Base-by-base conservation (phyloP, 257 asterid genomes). In the Misopates orontium region DNA sequence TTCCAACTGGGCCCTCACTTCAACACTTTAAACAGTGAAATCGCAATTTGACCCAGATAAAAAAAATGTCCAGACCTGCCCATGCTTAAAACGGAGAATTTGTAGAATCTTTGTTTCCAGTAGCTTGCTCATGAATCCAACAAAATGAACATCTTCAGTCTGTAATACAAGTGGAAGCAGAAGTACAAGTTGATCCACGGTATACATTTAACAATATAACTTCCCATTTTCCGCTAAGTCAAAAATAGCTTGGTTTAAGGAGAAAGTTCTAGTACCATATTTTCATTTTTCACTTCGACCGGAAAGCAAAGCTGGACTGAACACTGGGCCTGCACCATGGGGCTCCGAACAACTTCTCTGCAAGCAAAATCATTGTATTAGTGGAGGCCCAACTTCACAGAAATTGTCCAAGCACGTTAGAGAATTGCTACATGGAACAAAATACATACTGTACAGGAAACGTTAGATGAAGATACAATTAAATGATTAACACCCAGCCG, bases 261-360 rank as follows among this genome's bases (percentile, higher is more conserved):
- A 68, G 61, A 23, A 70, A 20, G 54, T 19, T 19, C 24, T 13
- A 18, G 42, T 73, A 91, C 98, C 91, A 87, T 87, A 66, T 78
- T 84, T 74, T 82, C 96, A 75, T 82, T 87, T 85, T 80, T 82
- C 62, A 91, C 90, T 71, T 86, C 95, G 53, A 87, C 88, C 17
- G 98, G 98, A 80, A 91, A 91, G 85, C 96, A 89, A 64, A 91
- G 76, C 78, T 91, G 96, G 77, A 91, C 98, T 0, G 91, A 91
- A 77, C 98, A 91, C 79, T 91, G 98, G 75, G 95, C 96, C 81
- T 91, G 95, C 70, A 91, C 95, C 98, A 91, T 91, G 71, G 95
- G 98, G 75, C 98, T 91, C 64, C 77, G 70, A 58, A 91, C 98
- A 71, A 87, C 87, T 80, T 91, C 96, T 78, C 98, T 91, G 73